Conservation (phyloP, 305 asterid genomes). For the Rubia occidens region DNA sequence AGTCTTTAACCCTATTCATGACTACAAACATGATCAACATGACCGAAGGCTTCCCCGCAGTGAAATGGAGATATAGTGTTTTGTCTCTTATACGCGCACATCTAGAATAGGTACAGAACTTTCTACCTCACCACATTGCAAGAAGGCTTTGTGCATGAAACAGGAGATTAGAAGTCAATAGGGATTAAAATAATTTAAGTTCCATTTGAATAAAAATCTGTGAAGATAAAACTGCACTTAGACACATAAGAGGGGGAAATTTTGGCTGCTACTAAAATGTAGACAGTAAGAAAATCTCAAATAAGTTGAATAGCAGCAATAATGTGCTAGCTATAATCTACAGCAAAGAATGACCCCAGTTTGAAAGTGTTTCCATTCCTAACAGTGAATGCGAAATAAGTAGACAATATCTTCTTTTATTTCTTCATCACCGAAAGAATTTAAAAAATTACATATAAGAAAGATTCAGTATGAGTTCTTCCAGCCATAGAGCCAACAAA, state of each 20-base stretch:
- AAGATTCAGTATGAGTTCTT: slow-evolving; percentile 3
- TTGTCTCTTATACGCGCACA: background rate
- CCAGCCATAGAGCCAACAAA: background rate
- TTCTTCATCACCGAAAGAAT: background rate
- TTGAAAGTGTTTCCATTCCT: background rate
- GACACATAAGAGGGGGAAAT: background rate
- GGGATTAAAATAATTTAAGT: background rate
- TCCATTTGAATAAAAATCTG: background rate
- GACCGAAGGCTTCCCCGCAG: background rate
- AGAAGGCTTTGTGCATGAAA: too few species aligned
- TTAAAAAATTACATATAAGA: background rate
- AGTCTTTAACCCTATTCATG: too few species aligned
- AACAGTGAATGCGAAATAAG: background rate
- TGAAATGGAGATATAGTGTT: too few species aligned
- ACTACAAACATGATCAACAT: background rate
- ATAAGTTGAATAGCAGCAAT: background rate
- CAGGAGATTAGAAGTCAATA: background rate
- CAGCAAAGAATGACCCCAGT: background rate
- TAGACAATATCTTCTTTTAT: background rate
- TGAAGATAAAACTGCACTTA: background rate
- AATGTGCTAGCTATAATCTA: background rate
- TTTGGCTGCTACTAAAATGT: background rate
- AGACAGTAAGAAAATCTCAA: background rate
- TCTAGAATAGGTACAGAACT: background rate
- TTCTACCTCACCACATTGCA: background rate